These are phyloP conservation scores for Brasilioporus rufonigricans DNA, from an alignment of 768 basidiomycete genomes.

Conservation along the genomic window DNA sequence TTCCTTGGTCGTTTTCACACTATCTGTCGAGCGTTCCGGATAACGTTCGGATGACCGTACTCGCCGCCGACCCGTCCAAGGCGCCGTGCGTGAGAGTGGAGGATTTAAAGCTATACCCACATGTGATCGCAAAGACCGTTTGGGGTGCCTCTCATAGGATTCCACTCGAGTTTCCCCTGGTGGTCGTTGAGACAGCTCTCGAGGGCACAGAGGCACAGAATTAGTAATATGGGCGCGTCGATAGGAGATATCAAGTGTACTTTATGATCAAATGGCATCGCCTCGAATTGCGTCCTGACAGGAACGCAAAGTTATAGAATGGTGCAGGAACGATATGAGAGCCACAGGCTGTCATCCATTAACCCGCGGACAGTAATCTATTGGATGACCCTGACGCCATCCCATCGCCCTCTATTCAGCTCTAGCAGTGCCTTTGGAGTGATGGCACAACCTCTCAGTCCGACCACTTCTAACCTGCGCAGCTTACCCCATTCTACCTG, in stretches of 20 bases:
- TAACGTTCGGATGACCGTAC: slow-evolving; percentile 3
- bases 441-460: slow-evolving; percentile 52
- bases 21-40: slow-evolving; percentile 2
- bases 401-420: slow-evolving; percentile 64
- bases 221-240: background rate
- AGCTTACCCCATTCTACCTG: slow-evolving; percentile 59
- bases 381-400: slow-evolving; percentile 53
- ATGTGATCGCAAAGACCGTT: background rate
- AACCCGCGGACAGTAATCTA: slow-evolving; percentile 19
- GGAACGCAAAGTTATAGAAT: background rate
- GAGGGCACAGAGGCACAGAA: background rate
- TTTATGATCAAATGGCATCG: background rate
- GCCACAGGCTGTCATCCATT: background rate
- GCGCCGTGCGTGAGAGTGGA: background rate
- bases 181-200: slow-evolving; percentile 9
- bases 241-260: background rate
- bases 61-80: background rate
- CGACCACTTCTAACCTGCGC: slow-evolving; percentile 51
- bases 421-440: slow-evolving; percentile 39
- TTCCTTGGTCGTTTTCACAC: slow-evolving; percentile 16
- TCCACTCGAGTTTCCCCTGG: slow-evolving; percentile 6
- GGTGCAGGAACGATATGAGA: background rate
- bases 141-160: slow-evolving; percentile 15
- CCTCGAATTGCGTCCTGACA: background rate
- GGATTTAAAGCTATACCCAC: background rate